These are phyloP conservation scores for Blastobotrys parvus DNA, from an alignment of 805 yeast genomes.

Conservation along the genomic window DNA sequence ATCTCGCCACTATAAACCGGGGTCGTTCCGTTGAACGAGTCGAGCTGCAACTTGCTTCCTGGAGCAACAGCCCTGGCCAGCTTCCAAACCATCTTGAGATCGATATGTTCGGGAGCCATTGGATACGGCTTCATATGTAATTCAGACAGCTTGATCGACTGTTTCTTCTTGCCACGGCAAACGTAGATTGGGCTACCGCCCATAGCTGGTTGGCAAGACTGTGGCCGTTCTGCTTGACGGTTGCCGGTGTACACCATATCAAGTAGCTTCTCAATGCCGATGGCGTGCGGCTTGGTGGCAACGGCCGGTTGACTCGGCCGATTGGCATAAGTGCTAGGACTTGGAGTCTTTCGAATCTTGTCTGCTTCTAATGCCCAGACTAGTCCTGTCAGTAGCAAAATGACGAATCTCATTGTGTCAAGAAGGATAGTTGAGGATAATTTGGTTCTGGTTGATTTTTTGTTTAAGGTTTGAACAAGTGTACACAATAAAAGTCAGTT, in stretches of 20 bases:
- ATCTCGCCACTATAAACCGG: slow-evolving; percentile 16
- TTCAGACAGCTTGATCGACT: slow-evolving; percentile 17
- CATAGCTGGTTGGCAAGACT: neutral
- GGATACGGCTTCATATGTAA: slow-evolving; percentile 23
- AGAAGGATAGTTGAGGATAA: too few species aligned
- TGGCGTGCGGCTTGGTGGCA: too few species aligned
- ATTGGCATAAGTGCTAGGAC: too few species aligned
- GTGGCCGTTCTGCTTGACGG: neutral
- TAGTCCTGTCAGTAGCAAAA: too few species aligned
- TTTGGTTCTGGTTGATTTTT: too few species aligned
- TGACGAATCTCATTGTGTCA: too few species aligned
- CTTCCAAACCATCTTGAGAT: slow-evolving; percentile 17
- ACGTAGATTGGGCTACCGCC: slow-evolving; percentile 13
- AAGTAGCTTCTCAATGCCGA: neutral
- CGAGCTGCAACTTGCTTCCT: slow-evolving; percentile 17
- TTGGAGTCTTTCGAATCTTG: too few species aligned
- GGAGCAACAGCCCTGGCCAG: slow-evolving; percentile 19
- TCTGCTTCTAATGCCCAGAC: too few species aligned
- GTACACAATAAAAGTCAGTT: neutral
- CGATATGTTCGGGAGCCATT: slow-evolving; percentile 21
- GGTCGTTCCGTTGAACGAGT: slow-evolving; percentile 14
- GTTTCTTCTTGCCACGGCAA: slow-evolving; percentile 18
- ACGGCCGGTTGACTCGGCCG: too few species aligned
- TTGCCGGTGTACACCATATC: neutral
- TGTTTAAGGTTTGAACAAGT: neutral